phyloP scores from a whole-genome alignment of 1,139 yeast genomes.

The Debaryomycetaceae sp. region DNA sequence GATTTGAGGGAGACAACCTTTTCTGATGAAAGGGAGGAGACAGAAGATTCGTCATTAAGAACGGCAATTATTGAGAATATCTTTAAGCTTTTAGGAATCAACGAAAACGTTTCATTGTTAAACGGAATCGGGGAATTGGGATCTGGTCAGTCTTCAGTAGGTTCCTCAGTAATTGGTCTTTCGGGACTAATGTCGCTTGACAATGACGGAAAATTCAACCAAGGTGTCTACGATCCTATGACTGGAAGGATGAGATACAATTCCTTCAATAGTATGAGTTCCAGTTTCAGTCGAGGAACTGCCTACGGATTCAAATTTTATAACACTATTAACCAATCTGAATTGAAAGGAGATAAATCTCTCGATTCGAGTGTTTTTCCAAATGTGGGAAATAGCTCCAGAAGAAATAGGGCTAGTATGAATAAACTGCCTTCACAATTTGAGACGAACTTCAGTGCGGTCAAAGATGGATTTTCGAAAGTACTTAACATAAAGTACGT shows the following conservation, averaged over 20 bases:
- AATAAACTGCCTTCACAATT: conserved; percentile 12
- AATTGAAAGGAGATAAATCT: conserved; percentile 8
- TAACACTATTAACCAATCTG: conserved; percentile 25
- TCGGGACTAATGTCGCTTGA: conserved; percentile 21
- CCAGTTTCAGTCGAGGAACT: conserved; percentile 12
- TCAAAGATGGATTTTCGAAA: conserved; percentile 65
- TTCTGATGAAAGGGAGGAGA: conserved; percentile 63
- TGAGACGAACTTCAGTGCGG: conserved; percentile 40
- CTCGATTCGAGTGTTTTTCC: not conserved
- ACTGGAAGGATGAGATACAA: conserved; percentile 18
- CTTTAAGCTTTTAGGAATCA: conserved; percentile 69
- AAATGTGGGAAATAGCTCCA: not conserved
- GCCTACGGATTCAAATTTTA: conserved; percentile 20
- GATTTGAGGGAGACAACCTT: conserved; percentile 41
- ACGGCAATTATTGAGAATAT: conserved; percentile 74
- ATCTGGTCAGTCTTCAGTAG: conserved; percentile 21
- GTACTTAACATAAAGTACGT: conserved; percentile 55
- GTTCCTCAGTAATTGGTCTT: conserved; percentile 29
- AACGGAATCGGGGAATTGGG: conserved; percentile 5
- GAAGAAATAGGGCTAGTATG: not conserved
- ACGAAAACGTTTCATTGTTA: conserved; percentile 24
- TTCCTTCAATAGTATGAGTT: conserved; percentile 15
- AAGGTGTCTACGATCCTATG: conserved; percentile 13
- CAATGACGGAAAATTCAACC: conserved; percentile 4
- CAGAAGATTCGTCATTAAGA: conserved; percentile 69